phyloP scores from a whole-genome alignment of 192 early-diverging fungal species.

The Coemansia aciculifera region DNA sequence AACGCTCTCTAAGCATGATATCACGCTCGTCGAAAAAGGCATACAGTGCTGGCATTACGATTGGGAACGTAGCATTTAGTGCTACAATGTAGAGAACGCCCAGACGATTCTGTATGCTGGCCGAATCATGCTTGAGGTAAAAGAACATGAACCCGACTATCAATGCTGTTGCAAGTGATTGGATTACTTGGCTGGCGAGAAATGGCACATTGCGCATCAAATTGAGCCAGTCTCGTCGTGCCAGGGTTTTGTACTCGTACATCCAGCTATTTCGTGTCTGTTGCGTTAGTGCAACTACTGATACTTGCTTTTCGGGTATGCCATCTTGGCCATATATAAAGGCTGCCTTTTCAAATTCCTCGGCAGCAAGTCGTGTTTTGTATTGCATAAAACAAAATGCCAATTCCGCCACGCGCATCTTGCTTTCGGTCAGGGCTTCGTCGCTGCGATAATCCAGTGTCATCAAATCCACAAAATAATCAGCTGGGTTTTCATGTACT shows the following conservation, averaged over 20 bases:
- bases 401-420: conserved; percentile 41
- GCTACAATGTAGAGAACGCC: conserved; percentile 52
- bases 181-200: conserved; percentile 37
- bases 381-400: conserved; percentile 31
- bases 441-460: conserved; percentile 52
- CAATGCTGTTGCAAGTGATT: conserved; percentile 38
- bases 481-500: conserved; percentile 69
- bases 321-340: conserved; percentile 1
- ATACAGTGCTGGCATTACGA: conserved; percentile 58
- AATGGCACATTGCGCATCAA: conserved; percentile 43
- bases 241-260: conserved; percentile 50
- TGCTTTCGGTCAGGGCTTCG: conserved; percentile 30
- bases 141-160: conserved; percentile 63
- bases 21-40: conserved; percentile 50
- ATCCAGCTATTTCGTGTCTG: conserved; percentile 42
- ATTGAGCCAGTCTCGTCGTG: conserved; percentile 53
- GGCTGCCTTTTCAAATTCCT: neutral
- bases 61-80: conserved; percentile 60
- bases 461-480: conserved; percentile 68
- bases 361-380: conserved; percentile 4
- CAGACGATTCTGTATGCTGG: conserved; percentile 54
- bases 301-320: neutral
- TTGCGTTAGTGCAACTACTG: neutral
- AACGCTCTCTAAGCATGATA: conserved; percentile 65
- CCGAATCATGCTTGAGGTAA: conserved; percentile 51